These are phyloP conservation scores for Sarcodon sp. DNA, from an alignment of 768 basidiomycete genomes.

Conservation along the genomic window DNA sequence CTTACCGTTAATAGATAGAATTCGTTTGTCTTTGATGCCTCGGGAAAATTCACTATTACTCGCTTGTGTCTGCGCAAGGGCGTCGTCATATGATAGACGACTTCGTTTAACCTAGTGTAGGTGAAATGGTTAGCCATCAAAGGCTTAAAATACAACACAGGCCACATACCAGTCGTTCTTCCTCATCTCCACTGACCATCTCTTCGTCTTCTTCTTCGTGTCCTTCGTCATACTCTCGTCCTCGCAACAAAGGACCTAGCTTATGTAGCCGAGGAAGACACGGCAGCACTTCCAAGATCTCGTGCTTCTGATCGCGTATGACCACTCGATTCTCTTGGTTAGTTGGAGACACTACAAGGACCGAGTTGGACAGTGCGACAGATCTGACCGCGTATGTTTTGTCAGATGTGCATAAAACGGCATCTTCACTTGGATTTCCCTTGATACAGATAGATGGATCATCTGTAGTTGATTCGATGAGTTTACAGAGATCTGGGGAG, in stretches of 20 bases:
- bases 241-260: slow-evolving; percentile 45
- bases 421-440: slow-evolving; percentile 71
- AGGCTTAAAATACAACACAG: not conserved
- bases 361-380: slow-evolving; percentile 80
- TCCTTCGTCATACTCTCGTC: slow-evolving; percentile 57
- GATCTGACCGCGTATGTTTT: slow-evolving; percentile 79
- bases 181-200: slow-evolving; percentile 13
- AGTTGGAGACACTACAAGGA: slow-evolving; percentile 56
- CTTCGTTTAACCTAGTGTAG: slow-evolving; percentile 18
- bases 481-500: slow-evolving; percentile 48
- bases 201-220: slow-evolving; percentile 33
- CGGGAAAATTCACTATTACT: slow-evolving; percentile 61
- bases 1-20: slow-evolving; percentile 62
- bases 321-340: slow-evolving; percentile 30
- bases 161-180: slow-evolving; percentile 8
- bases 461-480: slow-evolving; percentile 41
- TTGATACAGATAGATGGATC: slow-evolving; percentile 55
- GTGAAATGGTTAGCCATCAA: not conserved
- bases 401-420: slow-evolving; percentile 74
- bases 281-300: slow-evolving; percentile 74
- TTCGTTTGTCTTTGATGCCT: slow-evolving; percentile 54
- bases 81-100: slow-evolving; percentile 45
- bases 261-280: slow-evolving; percentile 68
- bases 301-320: slow-evolving; percentile 70
- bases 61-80: slow-evolving; percentile 60